Base-by-base conservation (phyloP, 1,284 basidiomycete genomes). In the Inonotus obliquus region DNA sequence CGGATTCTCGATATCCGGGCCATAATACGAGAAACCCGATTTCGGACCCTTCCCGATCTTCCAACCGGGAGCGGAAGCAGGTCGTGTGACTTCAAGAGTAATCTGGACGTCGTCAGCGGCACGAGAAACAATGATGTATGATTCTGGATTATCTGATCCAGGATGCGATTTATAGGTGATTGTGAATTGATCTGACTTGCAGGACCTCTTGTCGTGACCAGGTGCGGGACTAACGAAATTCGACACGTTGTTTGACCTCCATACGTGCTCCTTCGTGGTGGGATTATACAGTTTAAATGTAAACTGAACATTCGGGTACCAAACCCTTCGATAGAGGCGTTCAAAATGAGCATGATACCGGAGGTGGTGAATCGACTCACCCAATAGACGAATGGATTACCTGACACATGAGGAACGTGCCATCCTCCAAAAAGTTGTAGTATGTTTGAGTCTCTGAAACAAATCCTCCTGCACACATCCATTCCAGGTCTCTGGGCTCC, bases 251-350 rank as follows among this genome's bases (percentile, higher is more conserved):
- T 94, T 74, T 41, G 93, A 96, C 74, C 92, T 94, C 96, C 96
- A 99, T 59, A 81, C 80, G 60, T 77, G 82, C 70, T 91, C 81
- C 64, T 87, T 85, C 11, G 91, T 94, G 64, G 80, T 80, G 10
- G 95, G 90, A 72, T 97, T 87, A 78, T 85, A 90, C 65, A 92
- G 78, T 76, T 96, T 96, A 86, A 91, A 96, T 2, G 89, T 94
- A 76, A 98, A 95, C 74, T 99, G 97, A 68, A 98, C 88, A 44
- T 92, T 94, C 5, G 96, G 95, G 70, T 91, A 94, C 92, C 92
- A 96, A 56, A 95, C 73, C 5, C 92, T 94, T 65, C 37, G 55
- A 55, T 4, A 9, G 17, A 48, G 17, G 62, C 53, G 51, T 38
- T 53, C 35, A 60, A 23, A n/a, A n/a, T 19, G 9, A 25, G 19